These are phyloP conservation scores for Saccharomycopsis fodiens DNA, from an alignment of 805 yeast genomes.

Conservation along the genomic window DNA sequence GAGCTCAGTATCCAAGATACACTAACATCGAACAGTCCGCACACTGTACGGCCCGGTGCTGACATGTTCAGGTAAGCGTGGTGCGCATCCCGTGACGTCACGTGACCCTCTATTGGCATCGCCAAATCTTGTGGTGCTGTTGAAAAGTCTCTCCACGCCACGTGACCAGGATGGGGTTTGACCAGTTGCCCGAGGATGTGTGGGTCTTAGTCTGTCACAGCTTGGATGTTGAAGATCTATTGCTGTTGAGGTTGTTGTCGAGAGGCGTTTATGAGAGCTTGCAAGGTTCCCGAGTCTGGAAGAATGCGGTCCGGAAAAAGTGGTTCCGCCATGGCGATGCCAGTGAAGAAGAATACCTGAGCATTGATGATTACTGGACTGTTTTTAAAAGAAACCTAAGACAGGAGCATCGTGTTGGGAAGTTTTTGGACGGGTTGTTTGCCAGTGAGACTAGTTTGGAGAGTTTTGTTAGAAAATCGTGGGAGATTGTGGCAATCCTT, in stretches of 20 bases:
- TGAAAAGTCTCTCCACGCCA: neutral
- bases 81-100: too few relatives aligned
- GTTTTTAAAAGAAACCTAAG: neutral
- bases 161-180: neutral
- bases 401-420: neutral
- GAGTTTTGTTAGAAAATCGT: neutral
- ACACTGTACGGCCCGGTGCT: too few relatives aligned
- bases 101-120: too few relatives aligned
- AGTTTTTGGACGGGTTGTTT: neutral
- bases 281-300: neutral
- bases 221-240: neutral
- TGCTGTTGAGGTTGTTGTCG: neutral
- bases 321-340: neutral
- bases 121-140: too few relatives aligned
- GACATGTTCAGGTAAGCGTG: too few relatives aligned
- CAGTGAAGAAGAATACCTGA: neutral
- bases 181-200: constrained; percentile 1
- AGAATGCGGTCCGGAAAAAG: neutral
- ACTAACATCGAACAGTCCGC: too few relatives aligned
- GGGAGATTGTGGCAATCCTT: neutral
- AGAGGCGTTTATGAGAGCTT: neutral
- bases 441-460: neutral
- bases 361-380: neutral
- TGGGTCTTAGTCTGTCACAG: neutral
- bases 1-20: too few relatives aligned